phyloP scores from a whole-genome alignment of 1,284 basidiomycete species.

The Puccinia triticina region DNA sequence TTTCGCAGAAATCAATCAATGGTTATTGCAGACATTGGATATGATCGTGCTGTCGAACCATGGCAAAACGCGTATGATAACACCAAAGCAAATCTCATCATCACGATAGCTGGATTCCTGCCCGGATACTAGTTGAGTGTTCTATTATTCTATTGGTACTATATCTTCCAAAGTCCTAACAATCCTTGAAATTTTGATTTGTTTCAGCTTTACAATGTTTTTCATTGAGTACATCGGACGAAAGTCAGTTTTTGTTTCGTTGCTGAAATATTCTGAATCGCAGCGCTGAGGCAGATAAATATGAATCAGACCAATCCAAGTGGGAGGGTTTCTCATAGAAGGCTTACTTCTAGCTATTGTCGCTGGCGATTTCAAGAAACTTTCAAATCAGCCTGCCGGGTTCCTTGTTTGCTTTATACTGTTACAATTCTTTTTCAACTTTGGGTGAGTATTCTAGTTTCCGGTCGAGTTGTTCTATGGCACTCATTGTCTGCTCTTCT shows the following conservation, averaged over 20 bases:
- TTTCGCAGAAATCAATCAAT: constrained; percentile 57
- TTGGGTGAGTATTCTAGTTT: constrained; percentile 60
- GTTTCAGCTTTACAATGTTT: constrained; percentile 44
- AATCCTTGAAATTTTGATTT: not conserved
- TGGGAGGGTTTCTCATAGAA: constrained; percentile 13
- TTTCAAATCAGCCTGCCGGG: constrained; percentile 45
- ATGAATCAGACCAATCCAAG: constrained; percentile 51
- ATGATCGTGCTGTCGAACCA: constrained; percentile 40
- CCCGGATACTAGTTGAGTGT: constrained; percentile 56
- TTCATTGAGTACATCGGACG: constrained; percentile 58
- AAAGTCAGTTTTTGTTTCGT: constrained; percentile 56
- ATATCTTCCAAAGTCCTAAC: not conserved
- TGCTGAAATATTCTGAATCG: no score
- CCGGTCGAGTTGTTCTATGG: no score
- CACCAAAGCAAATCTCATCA: constrained; percentile 49
- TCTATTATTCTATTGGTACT: not conserved
- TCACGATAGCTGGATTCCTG: constrained; percentile 57
- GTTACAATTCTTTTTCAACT: constrained; percentile 60
- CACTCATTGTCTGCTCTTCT: not conserved
- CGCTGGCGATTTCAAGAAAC: constrained; percentile 57
- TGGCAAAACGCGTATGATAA: constrained; percentile 51
- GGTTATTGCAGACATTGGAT: constrained; percentile 67
- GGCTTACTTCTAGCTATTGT: constrained; percentile 57
- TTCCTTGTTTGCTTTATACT: constrained; percentile 57
- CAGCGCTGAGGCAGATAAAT: not conserved